Evolutionary conservation across 2,329 filamentous ascomycete species (phyloP).

Genomic region (Calonectria pseudoturangicola): DNA sequence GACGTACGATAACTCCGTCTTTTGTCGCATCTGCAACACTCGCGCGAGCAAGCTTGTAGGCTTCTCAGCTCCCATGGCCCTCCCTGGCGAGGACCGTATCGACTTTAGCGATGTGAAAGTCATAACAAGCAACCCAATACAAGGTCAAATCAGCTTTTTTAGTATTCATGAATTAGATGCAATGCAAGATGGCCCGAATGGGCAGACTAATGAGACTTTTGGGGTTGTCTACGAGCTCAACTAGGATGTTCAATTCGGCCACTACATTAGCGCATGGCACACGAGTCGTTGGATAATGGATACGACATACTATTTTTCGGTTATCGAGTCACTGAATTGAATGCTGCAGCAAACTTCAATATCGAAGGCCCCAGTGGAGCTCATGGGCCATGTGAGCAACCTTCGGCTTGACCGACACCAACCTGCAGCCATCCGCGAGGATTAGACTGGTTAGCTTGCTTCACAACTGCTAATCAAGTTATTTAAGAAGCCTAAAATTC

Average conservation of each 20-base stretch:
- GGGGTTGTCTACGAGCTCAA: not conserved
- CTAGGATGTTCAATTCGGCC: not conserved
- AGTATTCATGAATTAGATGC: conserved; percentile 19
- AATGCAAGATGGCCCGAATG: not conserved
- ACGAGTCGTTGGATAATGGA: too few relatives aligned
- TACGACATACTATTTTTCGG: too few relatives aligned
- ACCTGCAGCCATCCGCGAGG: too few relatives aligned
- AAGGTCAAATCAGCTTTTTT: conserved; percentile 2
- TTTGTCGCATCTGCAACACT: conserved; percentile 33
- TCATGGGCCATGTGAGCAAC: too few relatives aligned
- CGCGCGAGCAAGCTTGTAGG: conserved; percentile 30
- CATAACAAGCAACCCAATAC: not conserved
- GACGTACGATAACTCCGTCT: conserved; percentile 20
- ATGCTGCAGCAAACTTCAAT: too few relatives aligned
- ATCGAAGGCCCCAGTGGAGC: too few relatives aligned
- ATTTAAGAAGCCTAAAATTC: not conserved
- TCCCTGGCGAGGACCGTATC: conserved; percentile 31
- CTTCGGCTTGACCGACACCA: too few relatives aligned
- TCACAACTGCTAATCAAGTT: too few relatives aligned
- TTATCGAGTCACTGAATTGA: too few relatives aligned
- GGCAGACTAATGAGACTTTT: not conserved
- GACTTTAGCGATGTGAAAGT: conserved; percentile 27
- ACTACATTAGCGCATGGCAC: too few relatives aligned
- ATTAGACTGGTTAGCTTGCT: too few relatives aligned
- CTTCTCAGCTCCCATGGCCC: conserved; percentile 40